Base-by-base conservation (phyloP, 2,329 filamentous ascomycete species). In the Colletotrichum trifolii region DNA sequence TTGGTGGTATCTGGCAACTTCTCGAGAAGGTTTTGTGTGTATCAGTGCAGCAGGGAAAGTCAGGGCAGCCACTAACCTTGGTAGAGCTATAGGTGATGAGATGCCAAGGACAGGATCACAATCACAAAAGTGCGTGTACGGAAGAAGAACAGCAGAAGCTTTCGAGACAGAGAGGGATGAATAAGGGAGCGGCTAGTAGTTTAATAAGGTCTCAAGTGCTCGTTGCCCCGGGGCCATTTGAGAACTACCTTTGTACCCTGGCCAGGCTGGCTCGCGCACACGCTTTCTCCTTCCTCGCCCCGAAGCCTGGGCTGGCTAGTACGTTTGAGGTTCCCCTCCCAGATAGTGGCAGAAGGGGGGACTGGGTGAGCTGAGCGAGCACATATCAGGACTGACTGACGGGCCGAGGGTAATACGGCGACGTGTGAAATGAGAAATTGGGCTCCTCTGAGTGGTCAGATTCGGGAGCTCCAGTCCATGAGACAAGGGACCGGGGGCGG, bases 381-480 rank as follows among this genome's bases (percentile, higher is more conserved):
- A 55, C n/a, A 12, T 7, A 46, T 13, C 42, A 43, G 13, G 10
- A 15, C 42, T 34, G 42, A 46, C 40, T 38, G 54, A 48, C 45
- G 50, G 57, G 49, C 50, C 43, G 47, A 47, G 54, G 43, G 61
- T 52, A 34, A 52, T 5, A 55, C 58, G 43, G 58, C 38, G 45
- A 57, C 39, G 39, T 54, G 57, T 52, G 52, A 53, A 65, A 67
- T 67, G 47, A 56, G 61, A 65, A 67, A 65, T 67, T 55, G 61
- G 9, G n/a, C 42, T 13, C 6, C 52, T 53, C 46, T 67, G 56
- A 67, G 9, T 65, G 65, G 65, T 9, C 61, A 55, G 52, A 62
- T 47, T 40, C 45, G 10, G 25, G 36, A 56, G 62, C 62, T 56
- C 52, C 62, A 56, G 62, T 55, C 25, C 25, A 25, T 35, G 12